Evolutionary conservation across 345 rosid species (phyloP), one percentile per base, ranked within the genome.

Genomic region (Melastoma malabathricum): DNA sequence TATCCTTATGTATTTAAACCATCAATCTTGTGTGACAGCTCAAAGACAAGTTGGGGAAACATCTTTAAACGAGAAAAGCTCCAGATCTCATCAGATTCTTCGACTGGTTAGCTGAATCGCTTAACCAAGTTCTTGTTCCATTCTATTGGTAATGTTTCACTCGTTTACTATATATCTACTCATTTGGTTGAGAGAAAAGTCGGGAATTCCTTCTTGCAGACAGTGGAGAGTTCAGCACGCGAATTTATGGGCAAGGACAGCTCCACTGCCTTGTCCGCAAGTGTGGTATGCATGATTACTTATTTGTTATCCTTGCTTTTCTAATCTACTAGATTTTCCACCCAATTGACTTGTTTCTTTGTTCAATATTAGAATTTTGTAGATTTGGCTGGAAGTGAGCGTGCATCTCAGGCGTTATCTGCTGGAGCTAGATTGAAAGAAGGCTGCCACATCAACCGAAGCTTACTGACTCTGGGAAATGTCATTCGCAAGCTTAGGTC

Each of bases 71-170:
- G 95, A 92, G 65, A 92, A 75, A 73, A 92, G 98, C 77, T 92
- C 98, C 52, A 79, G 98, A 72, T 92, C 98, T 54, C 98, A 92
- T 79, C 98, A 87, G 65, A 92, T 92, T 66, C 89, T 92, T 57
- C 82, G 83, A 92, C 68, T 92, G 77, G 97, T 92, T 54, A 18
- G 48, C 44, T 48, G 16, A 50, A 54, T 58, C 47, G 39, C 65
- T 43, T 54, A 59, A 49, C 25, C 45, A 44, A 48, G 49, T 57
- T 23, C 58, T 46, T 59, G 20, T 51, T 49, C 56, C 50, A n/a
- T 59, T 54, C 55, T 55, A 46, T 23, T 56, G 18, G 44, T 43
- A 13, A 31, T 17, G 31, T 19, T 31, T 48, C 31, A 29, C 44
- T 10, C 13, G 6, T 6, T 0, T 6, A 38, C 34, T 46, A 38